phyloP scores from a whole-genome alignment of 1,284 basidiomycete species.

The Boletus sp. region DNA sequence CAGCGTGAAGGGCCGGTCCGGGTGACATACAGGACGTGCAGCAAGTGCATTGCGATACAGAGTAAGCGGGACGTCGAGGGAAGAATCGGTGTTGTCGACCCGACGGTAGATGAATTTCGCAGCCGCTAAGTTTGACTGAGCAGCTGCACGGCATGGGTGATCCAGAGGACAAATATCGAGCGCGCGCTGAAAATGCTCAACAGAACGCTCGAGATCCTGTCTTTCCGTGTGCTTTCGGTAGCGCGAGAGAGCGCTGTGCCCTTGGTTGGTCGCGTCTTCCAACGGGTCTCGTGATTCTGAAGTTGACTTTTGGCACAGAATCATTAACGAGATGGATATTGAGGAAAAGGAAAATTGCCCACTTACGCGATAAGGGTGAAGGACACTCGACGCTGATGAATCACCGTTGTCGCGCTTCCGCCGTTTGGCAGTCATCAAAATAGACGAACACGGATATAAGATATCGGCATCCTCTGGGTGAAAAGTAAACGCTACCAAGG shows the following conservation, averaged over 20 bases:
- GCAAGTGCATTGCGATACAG: not conserved
- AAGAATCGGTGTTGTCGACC: not conserved
- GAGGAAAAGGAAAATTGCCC: not conserved
- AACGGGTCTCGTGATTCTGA: not conserved
- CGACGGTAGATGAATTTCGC: not conserved
- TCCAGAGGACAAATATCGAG: not conserved
- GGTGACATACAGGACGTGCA: not conserved
- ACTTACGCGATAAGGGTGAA: conserved; percentile 1
- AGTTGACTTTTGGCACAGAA: not conserved
- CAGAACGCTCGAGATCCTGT: not conserved
- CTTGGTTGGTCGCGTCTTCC: not conserved
- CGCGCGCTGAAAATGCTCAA: not conserved
- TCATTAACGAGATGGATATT: not conserved
- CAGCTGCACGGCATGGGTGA: not conserved
- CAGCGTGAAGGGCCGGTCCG: conserved; percentile 8
- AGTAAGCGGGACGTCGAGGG: not conserved
- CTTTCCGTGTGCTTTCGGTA: not conserved
- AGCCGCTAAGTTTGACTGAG: not conserved
- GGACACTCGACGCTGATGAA: not conserved
- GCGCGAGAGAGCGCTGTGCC: not conserved
- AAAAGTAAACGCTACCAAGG: conserved; percentile 3
- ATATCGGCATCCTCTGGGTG: not conserved
- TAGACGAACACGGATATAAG: conserved; percentile 5
- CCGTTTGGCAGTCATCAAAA: not conserved
- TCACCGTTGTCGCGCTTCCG: not conserved